Base-by-base conservation (phyloP, 371 early-diverging fungal species). In the Haplosporangium sp. region DNA sequence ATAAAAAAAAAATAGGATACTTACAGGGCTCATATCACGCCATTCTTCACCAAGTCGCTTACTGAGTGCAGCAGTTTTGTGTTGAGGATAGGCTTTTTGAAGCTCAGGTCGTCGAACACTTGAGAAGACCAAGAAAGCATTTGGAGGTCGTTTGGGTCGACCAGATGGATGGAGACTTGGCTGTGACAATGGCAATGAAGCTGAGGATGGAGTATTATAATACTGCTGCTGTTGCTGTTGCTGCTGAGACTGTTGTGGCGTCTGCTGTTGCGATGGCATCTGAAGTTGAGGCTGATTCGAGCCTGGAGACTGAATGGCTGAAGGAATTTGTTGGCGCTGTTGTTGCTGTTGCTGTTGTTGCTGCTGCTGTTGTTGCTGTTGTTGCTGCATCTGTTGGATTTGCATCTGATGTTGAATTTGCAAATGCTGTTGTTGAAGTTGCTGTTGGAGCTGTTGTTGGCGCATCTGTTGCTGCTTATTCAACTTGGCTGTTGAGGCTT, bases 41-140 rank as follows among this genome's bases (percentile, higher is more conserved):
- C 90, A 89, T 63, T 89, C 90, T 50, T 88, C 87, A 4, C 88
- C 90, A 57, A 89, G 74, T 39, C 85, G 83, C 15, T 87, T 89
- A 68, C 90, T 89, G 48, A 87, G 85, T 58, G 83, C 86, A 10
- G 90, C 86, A 2, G 89, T 88, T 66, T 85, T 86, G 50, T 88
- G 71, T 19, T 74, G 83, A 3, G 88, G 90, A 20, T 84, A 83
- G 8, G 83, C 71, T 63, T 86, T 83, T 58, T 86, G 83, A 48
- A 89, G 84, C 72, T 89, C 87, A 8, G 86, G 87, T 35, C 90
- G 84, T n/a, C 90, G 85, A 64, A 90, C 88, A 44, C 84, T 84
- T 0, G 88, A 86, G 59, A 85, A 88, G 11, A 88, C 81, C 72
- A 88, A 67, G 53, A 88, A 88, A 3, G 88, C 85, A 67, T 88